Percentiles rank a stretch among this genome's conserved stretches.
These are phyloP conservation scores for Plasmopara muralis DNA, from an alignment of 352 stramenopile genomes.

Conservation along the genomic window DNA sequence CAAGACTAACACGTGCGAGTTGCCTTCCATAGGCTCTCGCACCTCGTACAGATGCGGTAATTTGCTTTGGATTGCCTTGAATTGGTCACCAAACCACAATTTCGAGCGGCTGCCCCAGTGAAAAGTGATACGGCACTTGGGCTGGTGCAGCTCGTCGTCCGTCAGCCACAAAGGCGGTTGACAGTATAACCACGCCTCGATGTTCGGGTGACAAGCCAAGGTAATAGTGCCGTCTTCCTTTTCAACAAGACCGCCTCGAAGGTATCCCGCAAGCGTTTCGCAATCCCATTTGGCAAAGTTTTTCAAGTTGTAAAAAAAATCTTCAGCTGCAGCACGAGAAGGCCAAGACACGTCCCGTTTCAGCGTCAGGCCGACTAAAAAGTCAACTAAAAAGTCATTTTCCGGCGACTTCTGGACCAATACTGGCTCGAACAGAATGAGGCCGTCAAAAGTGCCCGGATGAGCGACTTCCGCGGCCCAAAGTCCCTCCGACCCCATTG, in stretches of 20 bases:
- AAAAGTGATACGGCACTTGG: conserved; percentile 35
- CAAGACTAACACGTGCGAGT: conserved; percentile 42
- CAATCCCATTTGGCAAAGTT: conserved; percentile 39
- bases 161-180: conserved; percentile 29
- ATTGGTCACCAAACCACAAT: conserved; percentile 31
- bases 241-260: conserved; percentile 24
- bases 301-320: conserved; percentile 21
- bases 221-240: conserved; percentile 20
- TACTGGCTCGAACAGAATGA: conserved; percentile 49
- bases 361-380: conserved; percentile 31
- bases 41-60: conserved; percentile 40
- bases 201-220: conserved; percentile 34
- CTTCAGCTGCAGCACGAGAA: conserved; percentile 23
- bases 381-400: conserved; percentile 25
- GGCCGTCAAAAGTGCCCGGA: conserved; percentile 40
- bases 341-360: conserved; percentile 25
- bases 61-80: conserved; percentile 21
- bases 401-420: conserved; percentile 24
- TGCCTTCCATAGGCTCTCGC: conserved; percentile 28
- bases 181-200: conserved; percentile 43
- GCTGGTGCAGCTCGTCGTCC: conserved; percentile 26
- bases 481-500: conserved; percentile 33
- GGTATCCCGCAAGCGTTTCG: conserved; percentile 24
- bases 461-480: conserved; percentile 30
- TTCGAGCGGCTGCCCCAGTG: conserved; percentile 41